These are phyloP conservation scores for Barnettozyma wickerhamii DNA, from an alignment of 805 yeast genomes.

Conservation along the genomic window DNA sequence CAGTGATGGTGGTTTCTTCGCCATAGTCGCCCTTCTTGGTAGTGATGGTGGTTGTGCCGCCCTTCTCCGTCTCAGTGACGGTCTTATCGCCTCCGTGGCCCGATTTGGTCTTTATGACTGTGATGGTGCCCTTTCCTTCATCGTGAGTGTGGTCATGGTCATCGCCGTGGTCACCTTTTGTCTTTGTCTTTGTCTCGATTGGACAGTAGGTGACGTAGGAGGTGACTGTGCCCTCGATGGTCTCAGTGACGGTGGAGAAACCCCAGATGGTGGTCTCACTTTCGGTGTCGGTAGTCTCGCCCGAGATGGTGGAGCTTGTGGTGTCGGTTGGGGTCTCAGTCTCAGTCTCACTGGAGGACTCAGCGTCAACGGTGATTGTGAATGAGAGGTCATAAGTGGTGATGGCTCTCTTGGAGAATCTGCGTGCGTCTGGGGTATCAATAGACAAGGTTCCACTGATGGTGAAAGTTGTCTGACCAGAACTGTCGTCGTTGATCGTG, in stretches of 20 bases:
- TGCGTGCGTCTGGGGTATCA: background rate
- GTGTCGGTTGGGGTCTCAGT: no score
- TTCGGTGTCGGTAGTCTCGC: background rate
- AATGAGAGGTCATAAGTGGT: slow-evolving; percentile 5
- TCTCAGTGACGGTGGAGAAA: slow-evolving; percentile 3
- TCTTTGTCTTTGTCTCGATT: background rate
- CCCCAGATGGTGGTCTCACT: slow-evolving; percentile 6
- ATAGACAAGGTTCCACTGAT: background rate
- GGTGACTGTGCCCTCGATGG: slow-evolving; percentile 1
- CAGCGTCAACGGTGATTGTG: slow-evolving; percentile 6
- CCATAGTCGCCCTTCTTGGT: background rate
- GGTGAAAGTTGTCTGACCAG: background rate
- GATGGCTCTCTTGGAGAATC: slow-evolving; percentile 11
- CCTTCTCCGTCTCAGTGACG: background rate
- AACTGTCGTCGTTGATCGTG: background rate
- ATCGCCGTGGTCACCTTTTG: background rate
- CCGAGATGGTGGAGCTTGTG: background rate
- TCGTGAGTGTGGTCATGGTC: background rate
- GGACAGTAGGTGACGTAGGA: slow-evolving; percentile 6
- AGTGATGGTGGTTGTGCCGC: background rate
- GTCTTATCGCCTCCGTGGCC: background rate
- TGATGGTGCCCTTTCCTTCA: background rate
- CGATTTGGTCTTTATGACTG: background rate
- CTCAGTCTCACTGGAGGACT: background rate
- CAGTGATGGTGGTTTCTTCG: background rate